Evolutionary conservation across 2,329 filamentous ascomycete species (phyloP).

Genomic region (Fusarium tricinctum): DNA sequence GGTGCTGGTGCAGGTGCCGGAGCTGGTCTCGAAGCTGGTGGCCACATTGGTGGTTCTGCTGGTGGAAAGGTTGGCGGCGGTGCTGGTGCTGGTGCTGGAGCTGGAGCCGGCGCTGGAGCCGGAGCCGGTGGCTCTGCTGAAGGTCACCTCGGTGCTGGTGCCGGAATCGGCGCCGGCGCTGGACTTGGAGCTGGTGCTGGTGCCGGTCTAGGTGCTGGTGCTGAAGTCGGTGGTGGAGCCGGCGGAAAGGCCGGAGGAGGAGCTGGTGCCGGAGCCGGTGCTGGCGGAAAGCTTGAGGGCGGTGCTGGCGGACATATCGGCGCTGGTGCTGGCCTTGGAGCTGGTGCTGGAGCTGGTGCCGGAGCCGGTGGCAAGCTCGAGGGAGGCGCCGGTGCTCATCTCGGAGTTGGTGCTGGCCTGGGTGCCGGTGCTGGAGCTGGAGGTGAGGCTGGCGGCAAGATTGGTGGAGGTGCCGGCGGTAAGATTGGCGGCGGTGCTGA

Average conservation of each 20-base stretch:
- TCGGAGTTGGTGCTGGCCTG: no score
- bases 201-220: background rate
- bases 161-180: background rate
- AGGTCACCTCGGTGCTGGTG: background rate
- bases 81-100: background rate
- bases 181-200: no score
- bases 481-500: background rate
- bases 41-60: background rate
- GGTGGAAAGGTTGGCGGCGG: background rate
- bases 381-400: no score
- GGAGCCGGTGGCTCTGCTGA: background rate
- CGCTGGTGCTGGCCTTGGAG: background rate
- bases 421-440: background rate
- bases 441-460: background rate
- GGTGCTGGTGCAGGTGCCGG: background rate
- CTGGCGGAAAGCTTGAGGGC: background rate
- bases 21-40: background rate
- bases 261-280: background rate
- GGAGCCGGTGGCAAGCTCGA: no score
- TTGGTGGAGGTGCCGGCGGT: background rate
- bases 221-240: background rate
- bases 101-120: background rate
- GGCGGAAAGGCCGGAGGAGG: background rate
- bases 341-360: background rate
- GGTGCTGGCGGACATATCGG: no score